A percentile compares a stretch with the other conserved stretches of the same genome.
phyloP scores from a whole-genome alignment of 768 basidiomycete species.

The Crepidotus variabilis region DNA sequence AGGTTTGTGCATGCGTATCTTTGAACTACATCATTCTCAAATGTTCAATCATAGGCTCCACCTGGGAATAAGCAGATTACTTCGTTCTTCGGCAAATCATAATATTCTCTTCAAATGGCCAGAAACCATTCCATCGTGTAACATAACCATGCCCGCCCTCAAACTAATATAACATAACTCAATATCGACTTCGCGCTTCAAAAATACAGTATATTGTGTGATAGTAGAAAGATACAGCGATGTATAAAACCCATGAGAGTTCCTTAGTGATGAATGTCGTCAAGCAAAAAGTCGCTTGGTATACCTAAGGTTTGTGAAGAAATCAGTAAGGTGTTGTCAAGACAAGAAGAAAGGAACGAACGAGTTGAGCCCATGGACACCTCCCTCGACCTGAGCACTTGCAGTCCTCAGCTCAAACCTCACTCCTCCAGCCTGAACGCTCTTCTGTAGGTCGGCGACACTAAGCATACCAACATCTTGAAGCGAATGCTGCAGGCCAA shows the following conservation, averaged over 20 bases:
- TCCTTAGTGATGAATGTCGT: neutral
- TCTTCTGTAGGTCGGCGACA: conserved; percentile 61
- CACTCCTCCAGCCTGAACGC: conserved; percentile 62
- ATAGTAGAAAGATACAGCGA: neutral
- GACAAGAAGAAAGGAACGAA: conserved; percentile 43
- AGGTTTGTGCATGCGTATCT: neutral
- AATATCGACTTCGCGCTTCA: too few species aligned
- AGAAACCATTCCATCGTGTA: too few species aligned
- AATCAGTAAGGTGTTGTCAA: neutral
- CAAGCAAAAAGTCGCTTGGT: conserved; percentile 31
- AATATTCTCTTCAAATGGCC: too few species aligned
- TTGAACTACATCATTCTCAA: too few species aligned
- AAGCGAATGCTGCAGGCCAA: conserved; percentile 87
- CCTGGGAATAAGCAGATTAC: too few species aligned
- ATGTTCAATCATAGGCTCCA: too few species aligned
- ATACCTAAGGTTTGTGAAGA: conserved; percentile 20
- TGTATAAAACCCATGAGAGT: neutral
- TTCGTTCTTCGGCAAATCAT: too few species aligned
- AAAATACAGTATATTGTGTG: too few species aligned
- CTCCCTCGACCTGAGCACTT: conserved; percentile 93
- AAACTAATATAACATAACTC: too few species aligned
- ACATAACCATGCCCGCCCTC: too few species aligned
- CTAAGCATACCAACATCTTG: conserved; percentile 87
- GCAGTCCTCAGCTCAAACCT: conserved; percentile 93
- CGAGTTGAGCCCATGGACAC: conserved; percentile 94